phyloP scores from a whole-genome alignment of 2,329 filamentous ascomycete genomes.

The Phaeosphaeria sp. region DNA sequence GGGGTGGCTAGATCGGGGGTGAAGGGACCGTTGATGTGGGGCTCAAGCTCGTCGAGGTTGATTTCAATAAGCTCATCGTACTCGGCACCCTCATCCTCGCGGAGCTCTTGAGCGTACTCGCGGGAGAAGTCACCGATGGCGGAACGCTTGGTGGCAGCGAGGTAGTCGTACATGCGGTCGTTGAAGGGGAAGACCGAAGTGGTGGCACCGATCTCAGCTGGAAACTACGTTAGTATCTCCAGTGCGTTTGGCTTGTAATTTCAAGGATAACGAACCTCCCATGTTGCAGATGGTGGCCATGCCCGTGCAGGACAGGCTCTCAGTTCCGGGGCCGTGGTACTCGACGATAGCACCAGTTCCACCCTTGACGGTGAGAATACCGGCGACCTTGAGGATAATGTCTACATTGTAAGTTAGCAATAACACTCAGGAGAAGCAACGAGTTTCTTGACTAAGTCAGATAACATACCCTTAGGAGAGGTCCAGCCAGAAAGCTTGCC shows the following conservation, averaged over 20 bases:
- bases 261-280: constrained; percentile 16
- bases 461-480: constrained; percentile 78
- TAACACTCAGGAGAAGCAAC: no score
- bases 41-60: constrained; percentile 93
- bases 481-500: constrained; percentile 91
- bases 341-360: constrained; percentile 92
- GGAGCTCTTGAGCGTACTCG: constrained; percentile 82
- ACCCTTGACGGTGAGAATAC: constrained; percentile 96
- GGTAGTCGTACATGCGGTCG: constrained; percentile 96
- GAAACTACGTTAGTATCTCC: constrained; percentile 28
- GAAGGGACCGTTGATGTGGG: constrained; percentile 98
- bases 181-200: constrained; percentile 98
- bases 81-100: constrained; percentile 86
- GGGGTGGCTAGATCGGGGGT: constrained; percentile 97
- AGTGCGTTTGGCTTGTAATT: constrained; percentile 1
- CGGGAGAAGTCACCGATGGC: constrained; percentile 91
- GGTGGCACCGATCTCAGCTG: constrained; percentile 75
- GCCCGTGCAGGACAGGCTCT: constrained; percentile 79
- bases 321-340: constrained; percentile 75
- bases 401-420: constrained; percentile 60
- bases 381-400: constrained; percentile 96
- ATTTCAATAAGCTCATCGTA: constrained; percentile 97
- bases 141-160: constrained; percentile 86
- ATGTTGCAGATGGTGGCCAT: constrained; percentile 80
- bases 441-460: constrained; percentile 11